A percentile compares a stretch with the other conserved stretches of the same genome.
Evolutionary conservation across 345 rosid genomes (phyloP).

Genomic region (Lumnitzera littorea): DNA sequence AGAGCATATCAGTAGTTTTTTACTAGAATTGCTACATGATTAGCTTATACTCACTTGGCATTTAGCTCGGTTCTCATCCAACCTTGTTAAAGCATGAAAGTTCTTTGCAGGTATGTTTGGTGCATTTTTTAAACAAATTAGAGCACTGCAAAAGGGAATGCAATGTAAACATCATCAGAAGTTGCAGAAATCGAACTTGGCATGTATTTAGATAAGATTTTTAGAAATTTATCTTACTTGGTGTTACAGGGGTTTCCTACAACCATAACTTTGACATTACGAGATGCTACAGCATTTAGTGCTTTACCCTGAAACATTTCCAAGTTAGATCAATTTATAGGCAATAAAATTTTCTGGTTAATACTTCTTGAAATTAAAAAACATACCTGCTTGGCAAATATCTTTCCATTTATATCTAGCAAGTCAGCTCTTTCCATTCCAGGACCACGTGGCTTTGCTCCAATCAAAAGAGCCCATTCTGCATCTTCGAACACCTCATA

Average conservation of each 20-base stretch:
- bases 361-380: neutral
- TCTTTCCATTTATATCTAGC: slow-evolving; percentile 87
- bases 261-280: slow-evolving; percentile 79
- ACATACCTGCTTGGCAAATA: slow-evolving; percentile 79
- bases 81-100: slow-evolving; percentile 87
- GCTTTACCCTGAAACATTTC: slow-evolving; percentile 61
- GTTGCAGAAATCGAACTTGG: too few relatives aligned
- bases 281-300: slow-evolving; percentile 86
- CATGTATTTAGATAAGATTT: neutral
- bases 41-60: slow-evolving; percentile 59
- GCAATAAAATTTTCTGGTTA: neutral
- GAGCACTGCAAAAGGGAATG: slow-evolving; percentile 45
- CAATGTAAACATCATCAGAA: too few relatives aligned
- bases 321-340: neutral
- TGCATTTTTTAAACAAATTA: slow-evolving; percentile 95
- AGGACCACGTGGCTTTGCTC: slow-evolving; percentile 99
- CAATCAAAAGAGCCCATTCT: slow-evolving; percentile 94
- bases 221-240: slow-evolving; percentile 47
- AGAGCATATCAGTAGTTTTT: neutral
- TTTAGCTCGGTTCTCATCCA: slow-evolving; percentile 96
- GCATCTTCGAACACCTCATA: slow-evolving; percentile 88
- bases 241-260: slow-evolving; percentile 99
- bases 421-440: slow-evolving; percentile 94
- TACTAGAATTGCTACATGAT: neutral
- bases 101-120: slow-evolving; percentile 93